Evolutionary conservation across 1,139 yeast species (phyloP), one percentile per base, ranked within the genome.

Genomic region (Hanseniaspora uvarum): DNA sequence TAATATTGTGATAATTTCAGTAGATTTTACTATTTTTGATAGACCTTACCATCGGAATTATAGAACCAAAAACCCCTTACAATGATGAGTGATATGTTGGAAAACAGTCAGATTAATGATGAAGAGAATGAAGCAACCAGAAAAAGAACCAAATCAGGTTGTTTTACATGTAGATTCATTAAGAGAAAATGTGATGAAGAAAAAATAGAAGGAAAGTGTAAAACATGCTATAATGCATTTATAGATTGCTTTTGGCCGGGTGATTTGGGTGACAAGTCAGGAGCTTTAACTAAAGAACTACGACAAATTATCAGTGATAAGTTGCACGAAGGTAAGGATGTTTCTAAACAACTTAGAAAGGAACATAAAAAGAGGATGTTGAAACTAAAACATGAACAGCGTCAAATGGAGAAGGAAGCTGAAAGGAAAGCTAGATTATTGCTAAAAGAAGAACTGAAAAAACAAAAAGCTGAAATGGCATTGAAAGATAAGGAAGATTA

Each of bases 161-260:
- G 72, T 56, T 65, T 67, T 53, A 67, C 71, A 46, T 69, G 82
- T 60, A 74, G 79, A 56, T 68, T 69, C 37, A 65, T 81, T 52
- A 77, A 77, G 70, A 77, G 78, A 69, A 78, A 77, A 62, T 78
- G 82, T 62, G 75, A 77, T 60, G 81, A 78, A 60, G 59, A 56
- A 10, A 69, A 68, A 50, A 81, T 81, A 0, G 47, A 43, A 26
- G 48, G 48, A 3, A 62, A 65, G 5, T 78, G 82, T 59, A 68
- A 73, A 1, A 78, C 75, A 37, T 76, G 80, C 60, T 47, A 63
- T 4, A 63, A 77, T 56, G 68, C 74, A 54, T 66, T 66, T 51
- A 67, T 74, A 45, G 67, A 71, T 30, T 76, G 80, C 61, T 68
- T 72, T 46, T 76, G 78, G 72, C 77, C 78, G 4, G 52, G 55